phyloP scores from a whole-genome alignment of 2,329 filamentous ascomycete genomes.

The Clarireedia paspali region DNA sequence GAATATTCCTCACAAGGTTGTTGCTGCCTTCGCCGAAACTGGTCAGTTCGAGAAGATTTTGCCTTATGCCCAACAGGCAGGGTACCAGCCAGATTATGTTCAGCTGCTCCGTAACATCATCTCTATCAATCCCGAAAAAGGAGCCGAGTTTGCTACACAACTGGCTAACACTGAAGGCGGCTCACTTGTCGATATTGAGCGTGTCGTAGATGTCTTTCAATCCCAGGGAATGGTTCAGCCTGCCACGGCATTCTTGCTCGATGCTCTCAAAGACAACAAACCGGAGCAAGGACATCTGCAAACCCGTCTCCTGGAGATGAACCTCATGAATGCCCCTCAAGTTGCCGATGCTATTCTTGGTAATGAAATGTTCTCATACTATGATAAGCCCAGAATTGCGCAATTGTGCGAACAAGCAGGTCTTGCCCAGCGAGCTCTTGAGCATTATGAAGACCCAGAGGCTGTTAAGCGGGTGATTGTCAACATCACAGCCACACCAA shows the following conservation, averaged over 20 bases:
- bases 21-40: conserved; percentile 89
- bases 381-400: conserved; percentile 84
- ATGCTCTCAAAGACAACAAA: conserved; percentile 89
- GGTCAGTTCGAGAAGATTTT: conserved; percentile 97
- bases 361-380: conserved; percentile 98
- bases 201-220: conserved; percentile 96
- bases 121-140: conserved; percentile 85
- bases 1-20: conserved; percentile 86
- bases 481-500: conserved; percentile 73
- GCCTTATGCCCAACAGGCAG: conserved; percentile 75
- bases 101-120: conserved; percentile 77
- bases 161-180: conserved; percentile 85
- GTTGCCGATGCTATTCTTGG: conserved; percentile 96
- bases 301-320: conserved; percentile 96
- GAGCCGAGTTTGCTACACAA: conserved; percentile 86
- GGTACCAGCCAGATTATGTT: conserved; percentile 94
- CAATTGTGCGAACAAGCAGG: conserved; percentile 90
- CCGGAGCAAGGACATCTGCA: conserved; percentile 91
- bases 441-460: conserved; percentile 87
- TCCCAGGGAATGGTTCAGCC: conserved; percentile 97
- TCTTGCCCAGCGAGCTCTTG: conserved; percentile 76
- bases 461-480: conserved; percentile 85
- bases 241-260: conserved; percentile 93
- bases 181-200: conserved; percentile 83
- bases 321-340: conserved; percentile 89